A percentile compares a stretch with the other conserved stretches of the same genome.
Conservation (phyloP, 2,329 filamentous ascomycete species). For the Ascochyta fabae region DNA sequence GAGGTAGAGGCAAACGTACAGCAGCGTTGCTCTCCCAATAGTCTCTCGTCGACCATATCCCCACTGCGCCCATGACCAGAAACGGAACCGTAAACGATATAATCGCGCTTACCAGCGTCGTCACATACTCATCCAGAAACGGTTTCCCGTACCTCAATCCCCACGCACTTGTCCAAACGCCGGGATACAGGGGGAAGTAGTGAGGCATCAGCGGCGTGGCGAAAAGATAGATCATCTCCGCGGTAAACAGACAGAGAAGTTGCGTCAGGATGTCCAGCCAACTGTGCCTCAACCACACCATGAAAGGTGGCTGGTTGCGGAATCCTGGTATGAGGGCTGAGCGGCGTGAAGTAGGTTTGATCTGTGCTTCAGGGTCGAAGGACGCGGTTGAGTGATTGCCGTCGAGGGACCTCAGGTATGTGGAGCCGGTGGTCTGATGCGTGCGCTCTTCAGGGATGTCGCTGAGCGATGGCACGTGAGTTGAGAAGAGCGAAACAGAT, state of each 20-base stretch:
- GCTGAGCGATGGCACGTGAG: neutral
- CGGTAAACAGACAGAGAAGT: conserved; percentile 64
- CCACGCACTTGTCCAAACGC: conserved; percentile 44
- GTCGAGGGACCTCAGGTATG: neutral
- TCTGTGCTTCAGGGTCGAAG: neutral
- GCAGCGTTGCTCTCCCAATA: conserved; percentile 66
- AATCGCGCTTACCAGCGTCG: conserved; percentile 69
- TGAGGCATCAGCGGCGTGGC: conserved; percentile 64
- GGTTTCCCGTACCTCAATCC: conserved; percentile 66
- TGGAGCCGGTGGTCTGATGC: neutral
- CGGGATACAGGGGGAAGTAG: conserved; percentile 57
- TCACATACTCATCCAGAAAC: conserved; percentile 71
- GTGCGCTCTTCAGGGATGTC: conserved; percentile 6
- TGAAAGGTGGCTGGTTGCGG: conserved; percentile 21
- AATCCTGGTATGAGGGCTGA: conserved; percentile 17
- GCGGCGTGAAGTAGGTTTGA: neutral
- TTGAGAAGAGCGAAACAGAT: neutral
- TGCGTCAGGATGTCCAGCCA: conserved; percentile 70
- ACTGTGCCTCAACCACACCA: conserved; percentile 17
- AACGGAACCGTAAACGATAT: conserved; percentile 69
- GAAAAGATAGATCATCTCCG: conserved; percentile 40
- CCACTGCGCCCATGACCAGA: conserved; percentile 65
- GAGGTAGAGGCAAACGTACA: conserved; percentile 24
- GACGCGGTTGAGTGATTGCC: neutral
- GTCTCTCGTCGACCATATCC: conserved; percentile 60